Evolutionary conservation across 192 early-diverging fungal genomes (phyloP), one percentile per base, ranked within the genome.

Genomic region (Coemansia sp.): DNA sequence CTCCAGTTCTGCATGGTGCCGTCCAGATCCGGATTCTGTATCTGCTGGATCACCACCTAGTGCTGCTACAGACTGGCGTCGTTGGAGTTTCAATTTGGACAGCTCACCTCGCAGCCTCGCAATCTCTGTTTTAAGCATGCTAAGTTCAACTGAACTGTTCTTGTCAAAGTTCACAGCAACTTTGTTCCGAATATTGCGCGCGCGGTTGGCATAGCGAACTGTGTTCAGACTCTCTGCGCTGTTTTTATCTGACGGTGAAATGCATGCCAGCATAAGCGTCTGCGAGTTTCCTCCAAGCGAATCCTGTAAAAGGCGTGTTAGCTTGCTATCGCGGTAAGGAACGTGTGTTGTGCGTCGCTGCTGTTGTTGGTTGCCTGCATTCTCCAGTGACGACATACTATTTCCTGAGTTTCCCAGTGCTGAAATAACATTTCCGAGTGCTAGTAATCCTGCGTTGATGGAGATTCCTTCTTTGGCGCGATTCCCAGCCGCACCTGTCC

Each of bases 351-450:
- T 70, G 26, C 82, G 82, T 48, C 84, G 76, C 14, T 83, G 34
- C 3, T 56, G 55, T 28, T 68, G 72, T n/a, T 16, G 12, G 58
- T 54, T 52, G 23, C 52, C 49, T 12, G n/a, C 28, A 19, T 38
- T 28, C 3, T 58, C 49, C 6, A 18, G 38, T 27, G 50, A 9
- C n/a, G 49, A 18, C 14, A 48, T 24, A 7, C 44, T 4, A 25
- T 57, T 31, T 2, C 54, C 55, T 14, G 82, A 75, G 63, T 92
- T 93, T 14, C 94, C 94, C 14, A 99, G 83, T 0, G 96, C 96
- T 4, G 91, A 94, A 47, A 99, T 98, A 27, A 98, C 96, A 67
- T 99, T 99, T 34, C 97, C 97, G 8, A 99, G 86, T 2, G 96
- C 95, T 52, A 97, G 82, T 1, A 99, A 81, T 0, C 97, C 97